Evolutionary conservation across 169 alveolate genomes (phyloP).

Genomic region (Amoebophrya sp.): DNA sequence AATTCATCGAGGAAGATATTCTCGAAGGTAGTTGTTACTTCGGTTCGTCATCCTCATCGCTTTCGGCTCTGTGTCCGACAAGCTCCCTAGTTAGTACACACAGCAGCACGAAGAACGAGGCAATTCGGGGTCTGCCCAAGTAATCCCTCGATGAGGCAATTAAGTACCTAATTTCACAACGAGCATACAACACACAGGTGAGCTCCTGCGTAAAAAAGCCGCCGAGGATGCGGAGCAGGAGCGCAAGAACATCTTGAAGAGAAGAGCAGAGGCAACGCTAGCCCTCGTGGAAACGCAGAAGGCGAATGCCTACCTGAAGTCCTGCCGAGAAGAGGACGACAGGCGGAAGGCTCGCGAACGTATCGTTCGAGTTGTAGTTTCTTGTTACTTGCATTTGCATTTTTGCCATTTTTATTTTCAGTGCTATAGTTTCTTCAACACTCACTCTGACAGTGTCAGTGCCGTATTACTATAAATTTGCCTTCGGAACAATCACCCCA

Average conservation of each 20-base stretch:
- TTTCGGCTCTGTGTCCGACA: too few species aligned
- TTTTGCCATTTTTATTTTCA: background rate
- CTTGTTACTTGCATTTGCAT: background rate
- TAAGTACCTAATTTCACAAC: too few species aligned
- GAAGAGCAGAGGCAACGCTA: background rate
- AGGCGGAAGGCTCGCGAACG: background rate
- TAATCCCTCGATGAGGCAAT: too few species aligned
- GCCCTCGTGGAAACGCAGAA: slow-evolving; percentile 17
- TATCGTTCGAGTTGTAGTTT: too few species aligned
- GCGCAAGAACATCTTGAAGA: background rate
- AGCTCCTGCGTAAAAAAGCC: slow-evolving; percentile 14
- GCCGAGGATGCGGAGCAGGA: slow-evolving; percentile 20
- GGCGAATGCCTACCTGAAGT: slow-evolving; percentile 13
- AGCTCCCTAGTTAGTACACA: too few species aligned
- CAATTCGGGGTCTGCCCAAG: too few species aligned
- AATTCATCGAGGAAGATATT: background rate
- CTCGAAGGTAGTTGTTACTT: background rate
- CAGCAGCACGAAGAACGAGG: too few species aligned
- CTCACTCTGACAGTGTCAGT: too few species aligned
- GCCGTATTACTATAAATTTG: too few species aligned
- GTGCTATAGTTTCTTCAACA: background rate
- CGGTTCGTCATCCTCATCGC: background rate
- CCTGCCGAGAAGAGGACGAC: background rate
- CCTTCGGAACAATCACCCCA: too few species aligned
- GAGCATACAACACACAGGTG: slow-evolving; percentile 5